These are phyloP conservation scores for Niebla homalea DNA, from an alignment of 495 filamentous ascomycete genomes.

Conservation along the genomic window DNA sequence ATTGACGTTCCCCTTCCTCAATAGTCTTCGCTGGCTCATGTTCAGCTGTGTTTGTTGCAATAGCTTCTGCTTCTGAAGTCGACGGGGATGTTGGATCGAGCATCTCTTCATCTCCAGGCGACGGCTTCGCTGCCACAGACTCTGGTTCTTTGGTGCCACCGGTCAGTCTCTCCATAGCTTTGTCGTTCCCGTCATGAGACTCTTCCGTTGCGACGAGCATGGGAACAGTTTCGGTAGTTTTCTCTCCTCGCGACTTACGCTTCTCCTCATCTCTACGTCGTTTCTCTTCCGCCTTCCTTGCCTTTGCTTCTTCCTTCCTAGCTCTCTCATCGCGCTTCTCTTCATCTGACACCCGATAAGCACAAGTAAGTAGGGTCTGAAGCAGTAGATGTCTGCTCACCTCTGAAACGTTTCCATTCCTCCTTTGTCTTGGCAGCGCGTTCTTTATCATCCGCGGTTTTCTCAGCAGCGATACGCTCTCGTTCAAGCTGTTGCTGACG, in stretches of 20 bases:
- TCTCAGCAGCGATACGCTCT: conserved; percentile 34
- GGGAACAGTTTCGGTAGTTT: conserved; percentile 3
- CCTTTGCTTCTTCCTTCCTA: conserved; percentile 38
- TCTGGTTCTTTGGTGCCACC: conserved; percentile 10
- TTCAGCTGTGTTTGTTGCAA: too few species aligned
- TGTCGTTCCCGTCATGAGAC: conserved; percentile 10
- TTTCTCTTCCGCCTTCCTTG: conserved; percentile 36
- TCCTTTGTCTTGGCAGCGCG: conserved; percentile 16
- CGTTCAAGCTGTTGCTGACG: conserved; percentile 40
- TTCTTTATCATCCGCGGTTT: conserved; percentile 30
- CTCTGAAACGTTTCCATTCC: conserved; percentile 32
- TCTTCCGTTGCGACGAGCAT: neutral
- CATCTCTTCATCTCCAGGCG: conserved; percentile 1
- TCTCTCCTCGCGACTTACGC: conserved; percentile 17
- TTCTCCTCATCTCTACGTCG: conserved; percentile 30
- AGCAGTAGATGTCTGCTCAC: conserved; percentile 21
- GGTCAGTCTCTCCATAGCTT: conserved; percentile 9
- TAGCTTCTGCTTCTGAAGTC: neutral
- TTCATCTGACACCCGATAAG: conserved; percentile 28
- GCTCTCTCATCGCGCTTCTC: conserved; percentile 38
- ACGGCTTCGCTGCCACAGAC: conserved; percentile 1
- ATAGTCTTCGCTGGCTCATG: neutral
- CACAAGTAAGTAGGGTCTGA: conserved; percentile 12
- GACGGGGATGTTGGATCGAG: neutral
- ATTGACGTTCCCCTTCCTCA: neutral